phyloP scores from a whole-genome alignment of 2,329 filamentous ascomycete genomes.

The Thielaviopsis populi region DNA sequence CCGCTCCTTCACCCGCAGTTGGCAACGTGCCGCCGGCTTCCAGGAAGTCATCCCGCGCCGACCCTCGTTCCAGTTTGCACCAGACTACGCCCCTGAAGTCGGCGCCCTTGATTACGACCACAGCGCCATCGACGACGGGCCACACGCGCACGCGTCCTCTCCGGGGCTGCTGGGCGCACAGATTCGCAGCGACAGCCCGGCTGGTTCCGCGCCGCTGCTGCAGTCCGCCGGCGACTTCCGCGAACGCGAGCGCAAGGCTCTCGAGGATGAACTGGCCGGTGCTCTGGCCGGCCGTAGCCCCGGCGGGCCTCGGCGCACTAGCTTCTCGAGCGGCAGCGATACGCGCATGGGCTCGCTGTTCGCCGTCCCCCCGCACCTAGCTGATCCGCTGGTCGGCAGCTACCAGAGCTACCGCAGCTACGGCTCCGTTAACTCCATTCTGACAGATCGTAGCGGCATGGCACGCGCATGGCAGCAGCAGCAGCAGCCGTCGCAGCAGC shows the following conservation, averaged over 20 bases:
- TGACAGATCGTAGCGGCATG: constrained; percentile 14
- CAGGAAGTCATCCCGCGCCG: constrained; percentile 71
- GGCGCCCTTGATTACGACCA: constrained; percentile 17
- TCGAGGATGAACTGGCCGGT: constrained; percentile 26
- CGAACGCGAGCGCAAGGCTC: constrained; percentile 34
- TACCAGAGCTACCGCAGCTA: constrained; percentile 45
- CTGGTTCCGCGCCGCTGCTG: not conserved
- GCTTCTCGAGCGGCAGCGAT: constrained; percentile 14
- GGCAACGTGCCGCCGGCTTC: constrained; percentile 81
- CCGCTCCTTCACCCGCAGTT: constrained; percentile 81
- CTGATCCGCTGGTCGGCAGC: constrained; percentile 56
- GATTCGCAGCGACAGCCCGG: constrained; percentile 26
- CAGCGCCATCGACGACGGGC: constrained; percentile 16
- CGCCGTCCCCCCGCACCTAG: constrained; percentile 43
- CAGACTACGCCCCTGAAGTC: constrained; percentile 36
- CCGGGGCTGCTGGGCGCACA: constrained; percentile 38
- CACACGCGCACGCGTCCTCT: constrained; percentile 22
- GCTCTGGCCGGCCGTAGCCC: not conserved
- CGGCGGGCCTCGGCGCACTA: constrained; percentile 4
- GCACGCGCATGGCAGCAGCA: constrained; percentile 21
- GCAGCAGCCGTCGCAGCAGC: constrained; percentile 20
- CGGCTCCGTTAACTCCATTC: constrained; percentile 31
- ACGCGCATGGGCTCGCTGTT: constrained; percentile 37
- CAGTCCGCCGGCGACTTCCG: constrained; percentile 23
- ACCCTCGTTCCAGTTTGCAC: constrained; percentile 54